Evolutionary conservation across 371 early-diverging fungal genomes (phyloP).

Genomic region (Mucor mucedo): DNA sequence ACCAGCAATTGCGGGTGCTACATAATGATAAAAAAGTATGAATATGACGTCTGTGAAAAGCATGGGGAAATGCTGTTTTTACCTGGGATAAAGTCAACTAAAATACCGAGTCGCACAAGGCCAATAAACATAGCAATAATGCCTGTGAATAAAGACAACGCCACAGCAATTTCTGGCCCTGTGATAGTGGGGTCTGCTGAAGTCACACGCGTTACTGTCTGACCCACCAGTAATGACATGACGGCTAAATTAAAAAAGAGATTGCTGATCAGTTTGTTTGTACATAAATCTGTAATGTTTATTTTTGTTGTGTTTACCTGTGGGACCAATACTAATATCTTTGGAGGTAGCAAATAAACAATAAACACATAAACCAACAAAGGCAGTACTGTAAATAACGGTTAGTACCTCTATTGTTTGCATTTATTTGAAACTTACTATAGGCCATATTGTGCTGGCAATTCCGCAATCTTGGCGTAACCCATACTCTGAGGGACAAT

Average conservation of each 20-base stretch:
- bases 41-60: background rate
- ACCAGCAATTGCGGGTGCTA: conserved; percentile 65
- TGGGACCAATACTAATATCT: conserved; percentile 90
- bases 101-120: conserved; percentile 77
- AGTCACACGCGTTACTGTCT: conserved; percentile 60
- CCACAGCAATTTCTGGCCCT: conserved; percentile 56
- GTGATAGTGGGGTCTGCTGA: conserved; percentile 39
- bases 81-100: conserved; percentile 89
- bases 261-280: conserved; percentile 27
- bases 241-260: conserved; percentile 62
- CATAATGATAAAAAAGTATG: background rate
- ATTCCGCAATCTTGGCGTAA: conserved; percentile 82
- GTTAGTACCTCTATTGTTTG: background rate
- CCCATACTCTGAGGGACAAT: conserved; percentile 89
- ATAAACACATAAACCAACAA: conserved; percentile 82
- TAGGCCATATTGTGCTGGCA: conserved; percentile 86
- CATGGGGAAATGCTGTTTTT: background rate
- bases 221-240: conserved; percentile 78
- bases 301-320: conserved; percentile 35
- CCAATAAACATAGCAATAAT: conserved; percentile 74
- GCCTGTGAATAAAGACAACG: conserved; percentile 65
- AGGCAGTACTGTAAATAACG: conserved; percentile 54
- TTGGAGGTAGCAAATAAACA: conserved; percentile 84
- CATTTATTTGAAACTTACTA: conserved; percentile 60
- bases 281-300: background rate